phyloP scores from a whole-genome alignment of 192 early-diverging fungal genomes.

The Kickxella alabastrina region DNA sequence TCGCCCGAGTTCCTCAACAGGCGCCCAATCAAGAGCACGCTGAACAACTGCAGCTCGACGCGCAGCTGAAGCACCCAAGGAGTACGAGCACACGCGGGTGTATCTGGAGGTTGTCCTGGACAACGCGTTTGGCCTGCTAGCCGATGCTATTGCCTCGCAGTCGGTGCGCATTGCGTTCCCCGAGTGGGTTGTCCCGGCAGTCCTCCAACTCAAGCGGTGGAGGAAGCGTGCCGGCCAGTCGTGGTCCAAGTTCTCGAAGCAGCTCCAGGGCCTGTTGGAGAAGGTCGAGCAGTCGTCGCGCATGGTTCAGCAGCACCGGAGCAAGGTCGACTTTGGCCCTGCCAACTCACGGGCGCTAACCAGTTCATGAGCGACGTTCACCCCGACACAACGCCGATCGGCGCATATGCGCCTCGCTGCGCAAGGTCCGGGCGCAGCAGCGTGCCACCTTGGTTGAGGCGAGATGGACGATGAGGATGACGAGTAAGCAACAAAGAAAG shows the following conservation, averaged over 20 bases:
- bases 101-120: slow-evolving; percentile 85
- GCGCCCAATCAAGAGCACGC: slow-evolving; percentile 70
- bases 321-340: slow-evolving; percentile 61
- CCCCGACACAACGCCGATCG: slow-evolving; percentile 49
- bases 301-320: slow-evolving; percentile 71
- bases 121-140: slow-evolving; percentile 66
- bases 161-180: slow-evolving; percentile 88
- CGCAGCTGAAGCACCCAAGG: slow-evolving; percentile 76
- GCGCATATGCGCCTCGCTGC: slow-evolving; percentile 48
- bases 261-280: slow-evolving; percentile 76
- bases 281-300: slow-evolving; percentile 79
- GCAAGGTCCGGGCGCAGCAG: slow-evolving; percentile 55
- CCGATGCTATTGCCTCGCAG: slow-evolving; percentile 70
- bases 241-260: slow-evolving; percentile 75
- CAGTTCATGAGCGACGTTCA: slow-evolving; percentile 44
- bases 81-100: slow-evolving; percentile 75
- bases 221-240: slow-evolving; percentile 68
- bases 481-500: neutral
- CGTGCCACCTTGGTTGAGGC: slow-evolving; percentile 48
- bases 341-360: slow-evolving; percentile 50
- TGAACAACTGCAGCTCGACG: slow-evolving; percentile 82
- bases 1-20: slow-evolving; percentile 66
- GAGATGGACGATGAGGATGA: slow-evolving; percentile 16
- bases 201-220: slow-evolving; percentile 80
- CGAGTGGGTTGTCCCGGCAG: slow-evolving; percentile 83